These are phyloP conservation scores for Diaporthe citrichinensis DNA, from an alignment of 2,329 filamentous ascomycete genomes.

Conservation along the genomic window DNA sequence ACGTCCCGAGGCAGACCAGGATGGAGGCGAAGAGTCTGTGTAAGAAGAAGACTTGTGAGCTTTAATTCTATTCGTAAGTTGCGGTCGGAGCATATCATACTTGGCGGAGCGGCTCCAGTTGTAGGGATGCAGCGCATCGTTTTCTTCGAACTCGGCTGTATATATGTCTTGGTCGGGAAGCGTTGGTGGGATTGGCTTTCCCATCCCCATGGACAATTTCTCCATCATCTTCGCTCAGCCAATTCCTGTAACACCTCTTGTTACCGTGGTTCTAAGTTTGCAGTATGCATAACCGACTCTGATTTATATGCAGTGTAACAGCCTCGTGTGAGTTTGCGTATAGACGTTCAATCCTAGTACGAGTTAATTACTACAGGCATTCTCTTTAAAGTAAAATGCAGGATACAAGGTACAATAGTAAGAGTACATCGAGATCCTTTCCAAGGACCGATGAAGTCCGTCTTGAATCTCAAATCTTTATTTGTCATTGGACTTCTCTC, in stretches of 20 bases:
- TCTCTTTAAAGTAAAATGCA: not conserved
- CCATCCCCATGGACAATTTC: slow-evolving; percentile 56
- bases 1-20: slow-evolving; percentile 41
- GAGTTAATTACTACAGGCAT: not conserved
- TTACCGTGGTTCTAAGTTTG: not conserved
- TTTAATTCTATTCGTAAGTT: not conserved
- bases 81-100: slow-evolving; percentile 42
- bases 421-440: not conserved
- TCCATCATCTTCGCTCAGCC: not conserved
- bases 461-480: not conserved
- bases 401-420: not conserved
- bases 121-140: slow-evolving; percentile 65
- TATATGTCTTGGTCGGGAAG: slow-evolving; percentile 71
- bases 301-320: not conserved
- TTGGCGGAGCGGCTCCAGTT: slow-evolving; percentile 65
- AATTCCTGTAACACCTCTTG: too few relatives aligned
- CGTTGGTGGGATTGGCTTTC: slow-evolving; percentile 69
- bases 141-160: slow-evolving; percentile 69
- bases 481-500: not conserved
- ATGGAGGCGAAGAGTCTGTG: slow-evolving; percentile 38
- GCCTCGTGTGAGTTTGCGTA: not conserved
- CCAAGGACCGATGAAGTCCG: not conserved
- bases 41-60: not conserved
- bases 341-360: too few relatives aligned
- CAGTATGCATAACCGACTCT: not conserved